phyloP scores from a whole-genome alignment of 169 alveolate genomes.

The Plasmodium vivax region DNA sequence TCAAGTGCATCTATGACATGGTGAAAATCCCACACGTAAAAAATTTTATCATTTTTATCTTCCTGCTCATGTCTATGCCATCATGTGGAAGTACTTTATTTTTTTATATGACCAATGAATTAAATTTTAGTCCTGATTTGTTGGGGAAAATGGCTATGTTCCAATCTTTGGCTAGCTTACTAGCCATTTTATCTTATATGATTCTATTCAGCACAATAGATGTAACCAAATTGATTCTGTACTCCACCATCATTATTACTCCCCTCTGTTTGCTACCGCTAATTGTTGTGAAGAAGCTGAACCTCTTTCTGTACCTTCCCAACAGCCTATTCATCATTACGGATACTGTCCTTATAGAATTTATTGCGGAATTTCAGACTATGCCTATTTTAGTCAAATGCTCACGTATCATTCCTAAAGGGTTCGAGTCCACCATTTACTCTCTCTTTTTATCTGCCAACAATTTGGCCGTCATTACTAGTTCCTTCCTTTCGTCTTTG shows the following conservation, averaged over 20 bases:
- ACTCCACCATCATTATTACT: slow-evolving; percentile 85
- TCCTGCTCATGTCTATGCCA: slow-evolving; percentile 87
- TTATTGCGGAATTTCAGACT: slow-evolving; percentile 87
- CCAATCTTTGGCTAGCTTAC: slow-evolving; percentile 87
- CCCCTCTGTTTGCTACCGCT: slow-evolving; percentile 85
- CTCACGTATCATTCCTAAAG: slow-evolving; percentile 90
- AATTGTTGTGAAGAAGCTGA: slow-evolving; percentile 85
- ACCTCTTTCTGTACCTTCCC: slow-evolving; percentile 83
- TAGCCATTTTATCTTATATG: slow-evolving; percentile 83
- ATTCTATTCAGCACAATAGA: slow-evolving; percentile 80
- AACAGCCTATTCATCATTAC: slow-evolving; percentile 88
- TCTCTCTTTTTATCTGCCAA: slow-evolving; percentile 87
- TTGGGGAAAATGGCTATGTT: slow-evolving; percentile 88
- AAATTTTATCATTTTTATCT: slow-evolving; percentile 79
- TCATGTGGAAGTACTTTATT: slow-evolving; percentile 90
- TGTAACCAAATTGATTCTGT: slow-evolving; percentile 80
- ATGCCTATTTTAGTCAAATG: slow-evolving; percentile 90
- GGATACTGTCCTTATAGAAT: slow-evolving; percentile 86
- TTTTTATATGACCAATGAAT: slow-evolving; percentile 90
- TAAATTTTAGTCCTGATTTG: slow-evolving; percentile 87
- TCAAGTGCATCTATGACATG: slow-evolving; percentile 47
- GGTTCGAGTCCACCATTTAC: slow-evolving; percentile 89
- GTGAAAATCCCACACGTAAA: slow-evolving; percentile 77
- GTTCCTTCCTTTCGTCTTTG: slow-evolving; percentile 85
- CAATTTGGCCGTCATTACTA: slow-evolving; percentile 86